Conservation (phyloP, 1,284 basidiomycete species). For the Baeospora myosura region DNA sequence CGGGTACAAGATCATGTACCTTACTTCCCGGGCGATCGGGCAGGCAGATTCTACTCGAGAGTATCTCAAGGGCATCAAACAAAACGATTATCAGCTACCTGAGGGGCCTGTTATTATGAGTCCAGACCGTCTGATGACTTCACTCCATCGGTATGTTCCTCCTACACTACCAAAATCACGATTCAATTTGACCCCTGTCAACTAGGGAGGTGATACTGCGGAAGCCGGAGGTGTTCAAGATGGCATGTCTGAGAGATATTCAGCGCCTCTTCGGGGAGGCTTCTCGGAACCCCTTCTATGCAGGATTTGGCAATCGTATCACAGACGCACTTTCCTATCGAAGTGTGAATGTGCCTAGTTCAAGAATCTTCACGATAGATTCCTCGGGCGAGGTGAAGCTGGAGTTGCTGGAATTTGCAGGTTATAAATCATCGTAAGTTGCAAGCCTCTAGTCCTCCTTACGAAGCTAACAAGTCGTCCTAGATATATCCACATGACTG, state of each 20-base stretch:
- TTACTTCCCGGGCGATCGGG: slow-evolving; percentile 95
- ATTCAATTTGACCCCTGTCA: slow-evolving; percentile 2
- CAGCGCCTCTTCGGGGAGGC: slow-evolving; percentile 82
- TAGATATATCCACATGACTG: slow-evolving; percentile 94
- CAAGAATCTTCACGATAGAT: slow-evolving; percentile 97
- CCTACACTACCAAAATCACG: not conserved
- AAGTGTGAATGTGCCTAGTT: slow-evolving; percentile 90
- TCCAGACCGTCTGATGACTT: slow-evolving; percentile 92
- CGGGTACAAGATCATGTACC: slow-evolving; percentile 98
- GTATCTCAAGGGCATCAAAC: slow-evolving; percentile 91
- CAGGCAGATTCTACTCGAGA: slow-evolving; percentile 97
- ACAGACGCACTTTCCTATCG: slow-evolving; percentile 97
- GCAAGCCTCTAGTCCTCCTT: not conserved
- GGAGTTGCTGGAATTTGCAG: slow-evolving; percentile 91
- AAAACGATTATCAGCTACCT: slow-evolving; percentile 92
- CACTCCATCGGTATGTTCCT: slow-evolving; percentile 74
- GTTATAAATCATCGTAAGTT: slow-evolving; percentile 90
- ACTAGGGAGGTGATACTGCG: slow-evolving; percentile 93
- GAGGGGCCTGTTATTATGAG: slow-evolving; percentile 99
- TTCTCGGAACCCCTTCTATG: slow-evolving; percentile 81
- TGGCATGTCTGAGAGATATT: slow-evolving; percentile 97
- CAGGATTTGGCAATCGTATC: slow-evolving; percentile 97
- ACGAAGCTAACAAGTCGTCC: not conserved
- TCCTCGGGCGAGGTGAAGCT: slow-evolving; percentile 94
- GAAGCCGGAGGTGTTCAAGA: slow-evolving; percentile 99